These are phyloP conservation scores for Malbranchea zuffiana DNA, from an alignment of 2,329 filamentous ascomycete genomes.

Conservation along the genomic window DNA sequence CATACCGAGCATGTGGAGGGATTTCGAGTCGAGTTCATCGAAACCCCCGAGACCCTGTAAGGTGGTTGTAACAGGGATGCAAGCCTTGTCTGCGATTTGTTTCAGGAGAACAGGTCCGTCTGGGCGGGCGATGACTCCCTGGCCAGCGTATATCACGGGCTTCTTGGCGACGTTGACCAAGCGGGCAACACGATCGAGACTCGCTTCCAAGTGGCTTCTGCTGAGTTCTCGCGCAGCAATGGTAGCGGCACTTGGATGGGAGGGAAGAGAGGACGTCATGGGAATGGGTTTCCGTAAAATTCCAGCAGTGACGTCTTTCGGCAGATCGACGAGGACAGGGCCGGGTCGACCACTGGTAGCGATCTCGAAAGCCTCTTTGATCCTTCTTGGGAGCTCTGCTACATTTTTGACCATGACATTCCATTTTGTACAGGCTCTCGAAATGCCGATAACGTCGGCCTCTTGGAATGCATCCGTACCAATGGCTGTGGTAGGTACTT, in stretches of 20 bases:
- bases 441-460: conserved; percentile 88
- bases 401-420: conserved; percentile 97
- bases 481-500: conserved; percentile 82
- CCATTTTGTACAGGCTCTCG: conserved; percentile 94
- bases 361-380: conserved; percentile 97
- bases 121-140: conserved; percentile 70
- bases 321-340: conserved; percentile 87
- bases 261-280: conserved; percentile 58
- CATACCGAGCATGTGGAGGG: conserved; percentile 97
- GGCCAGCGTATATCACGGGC: conserved; percentile 88
- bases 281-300: conserved; percentile 77
- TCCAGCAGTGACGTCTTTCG: conserved; percentile 88
- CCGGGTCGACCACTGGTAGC: conserved; percentile 88
- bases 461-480: conserved; percentile 96
- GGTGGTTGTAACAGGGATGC: conserved; percentile 90
- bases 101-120: conserved; percentile 70
- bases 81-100: conserved; percentile 78
- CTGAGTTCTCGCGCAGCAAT: conserved; percentile 65
- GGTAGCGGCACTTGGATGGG: conserved; percentile 75
- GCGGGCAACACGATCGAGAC: conserved; percentile 65
- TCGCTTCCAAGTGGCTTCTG: conserved; percentile 59
- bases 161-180: conserved; percentile 85
- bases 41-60: conserved; percentile 86
- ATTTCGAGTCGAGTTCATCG: conserved; percentile 87
- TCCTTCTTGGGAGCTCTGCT: conserved; percentile 80